Evolutionary conservation across 768 basidiomycete genomes (phyloP), one percentile per base, ranked within the genome.

Genomic region (Suillus weaverae): DNA sequence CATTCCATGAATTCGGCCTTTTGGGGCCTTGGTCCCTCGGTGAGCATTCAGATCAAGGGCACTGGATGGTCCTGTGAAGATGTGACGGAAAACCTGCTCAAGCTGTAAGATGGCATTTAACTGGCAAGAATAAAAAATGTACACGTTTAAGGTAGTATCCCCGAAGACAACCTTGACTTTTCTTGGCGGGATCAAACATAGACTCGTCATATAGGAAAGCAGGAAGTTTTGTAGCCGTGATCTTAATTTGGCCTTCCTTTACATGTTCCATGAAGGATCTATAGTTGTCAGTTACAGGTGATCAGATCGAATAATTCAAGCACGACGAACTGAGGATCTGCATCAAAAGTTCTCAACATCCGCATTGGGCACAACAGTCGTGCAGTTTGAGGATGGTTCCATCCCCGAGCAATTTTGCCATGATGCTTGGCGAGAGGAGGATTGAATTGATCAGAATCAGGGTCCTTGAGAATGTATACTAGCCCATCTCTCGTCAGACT

Each of bases 361-460:
- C 30, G 44, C 36, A 48, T 48, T 33, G 60, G 60, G 22, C 60
- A 61, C 32, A 44, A 30, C 33, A 61, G 60, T 13, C 18, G 32
- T 35, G 60, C 60, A 61, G 41, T 61, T 5, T 32, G 35, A 46
- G 44, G 41, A 35, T 61, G 44, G 44, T 61, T 61, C 32, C 60
- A 61, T 9, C 44, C 32, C 33, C 43, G 20, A 33, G 44, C 60
- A 5, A 48, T 48, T 20, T 61, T 61, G 35, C 35, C 38, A 6
- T 43, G 43, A 7, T 43, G 43, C 32, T 41, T 61, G 22, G 36
- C 18, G 30, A 61, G 32, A 20, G 60, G 6, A 20, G 60, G 60
- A 32, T 50, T 41, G 14, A 61, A 22, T 30, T 46, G 33, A 18
- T 61, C 60, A 43, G 44, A 46, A 6, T 9, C 18, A 16, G 43